phyloP scores from a whole-genome alignment of 768 basidiomycete genomes.

The Podaxis sp. region DNA sequence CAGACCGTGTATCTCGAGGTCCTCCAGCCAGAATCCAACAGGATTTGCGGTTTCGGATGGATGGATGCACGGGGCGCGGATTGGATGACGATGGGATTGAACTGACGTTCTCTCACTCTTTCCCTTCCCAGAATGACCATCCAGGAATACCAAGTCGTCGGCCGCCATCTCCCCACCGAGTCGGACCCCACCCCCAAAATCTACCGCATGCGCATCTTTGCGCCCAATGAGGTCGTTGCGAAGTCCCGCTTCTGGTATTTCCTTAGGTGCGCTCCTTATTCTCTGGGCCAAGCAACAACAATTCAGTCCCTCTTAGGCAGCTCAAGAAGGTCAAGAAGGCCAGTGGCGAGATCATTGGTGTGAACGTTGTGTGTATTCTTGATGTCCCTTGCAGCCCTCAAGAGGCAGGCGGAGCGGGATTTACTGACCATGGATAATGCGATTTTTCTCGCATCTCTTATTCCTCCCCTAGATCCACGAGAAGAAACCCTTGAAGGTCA shows the following conservation, averaged over 20 bases:
- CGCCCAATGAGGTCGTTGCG: slow-evolving; percentile 97
- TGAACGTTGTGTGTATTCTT: slow-evolving; percentile 89
- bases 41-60: neutral
- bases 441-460: slow-evolving; percentile 27
- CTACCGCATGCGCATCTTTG: slow-evolving; percentile 99
- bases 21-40: too few species aligned
- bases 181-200: slow-evolving; percentile 94
- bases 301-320: slow-evolving; percentile 50
- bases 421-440: slow-evolving; percentile 41
- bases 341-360: slow-evolving; percentile 97
- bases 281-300: neutral
- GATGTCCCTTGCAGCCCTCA: slow-evolving; percentile 72
- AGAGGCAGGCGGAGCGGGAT: slow-evolving; percentile 83
- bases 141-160: slow-evolving; percentile 95
- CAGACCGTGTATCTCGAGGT: neutral
- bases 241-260: slow-evolving; percentile 99
- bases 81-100: slow-evolving; percentile 14
- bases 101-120: slow-evolving; percentile 14
- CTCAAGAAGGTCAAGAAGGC: slow-evolving; percentile 99
- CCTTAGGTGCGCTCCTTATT: slow-evolving; percentile 61
- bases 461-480: slow-evolving; percentile 79
- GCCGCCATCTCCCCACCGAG: slow-evolving; percentile 95
- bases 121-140: slow-evolving; percentile 62
- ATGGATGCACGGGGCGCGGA: slow-evolving; percentile 11
- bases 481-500: slow-evolving; percentile 96